These are phyloP conservation scores for Platanthera zijinensis DNA, from an alignment of 106 monocot genomes.

Conservation along the genomic window DNA sequence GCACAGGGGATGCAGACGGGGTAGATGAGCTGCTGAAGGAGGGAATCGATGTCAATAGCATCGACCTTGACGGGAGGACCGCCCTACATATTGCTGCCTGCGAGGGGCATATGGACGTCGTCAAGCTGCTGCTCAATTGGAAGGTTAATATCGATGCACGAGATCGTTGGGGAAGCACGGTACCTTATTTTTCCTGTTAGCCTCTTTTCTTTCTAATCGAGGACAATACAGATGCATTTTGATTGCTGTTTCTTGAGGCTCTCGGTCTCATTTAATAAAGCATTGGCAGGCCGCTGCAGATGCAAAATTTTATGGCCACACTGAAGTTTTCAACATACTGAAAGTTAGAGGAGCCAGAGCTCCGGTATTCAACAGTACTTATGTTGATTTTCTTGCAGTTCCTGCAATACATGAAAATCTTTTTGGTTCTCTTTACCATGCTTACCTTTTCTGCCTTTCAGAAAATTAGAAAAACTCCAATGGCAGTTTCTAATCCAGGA, in stretches of 20 bases:
- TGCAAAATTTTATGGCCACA: slow-evolving; percentile 22
- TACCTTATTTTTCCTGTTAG: slow-evolving; percentile 11
- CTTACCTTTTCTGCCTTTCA: slow-evolving; percentile 8
- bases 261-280: not conserved
- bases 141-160: slow-evolving; percentile 76
- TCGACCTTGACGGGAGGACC: slow-evolving; percentile 90
- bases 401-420: not conserved
- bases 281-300: slow-evolving; percentile 20
- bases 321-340: slow-evolving; percentile 20
- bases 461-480: slow-evolving; percentile 79
- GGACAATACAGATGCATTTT: too few species aligned
- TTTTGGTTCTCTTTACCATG: not conserved
- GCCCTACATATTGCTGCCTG: slow-evolving; percentile 92
- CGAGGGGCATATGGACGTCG: slow-evolving; percentile 78
- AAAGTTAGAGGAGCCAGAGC: slow-evolving; percentile 23
- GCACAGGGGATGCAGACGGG: slow-evolving; percentile 57
- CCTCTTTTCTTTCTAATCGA: too few species aligned
- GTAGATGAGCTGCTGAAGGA: slow-evolving; percentile 58
- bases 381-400: not conserved
- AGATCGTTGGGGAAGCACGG: slow-evolving; percentile 99
- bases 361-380: slow-evolving; percentile 1
- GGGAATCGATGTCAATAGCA: slow-evolving; percentile 83
- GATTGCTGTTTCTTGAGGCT: too few species aligned
- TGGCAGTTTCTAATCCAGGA: slow-evolving; percentile 80
- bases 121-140: slow-evolving; percentile 48